Evolutionary conservation across 1,139 yeast genomes (phyloP).

Genomic region (Zygoascus meyerae): DNA sequence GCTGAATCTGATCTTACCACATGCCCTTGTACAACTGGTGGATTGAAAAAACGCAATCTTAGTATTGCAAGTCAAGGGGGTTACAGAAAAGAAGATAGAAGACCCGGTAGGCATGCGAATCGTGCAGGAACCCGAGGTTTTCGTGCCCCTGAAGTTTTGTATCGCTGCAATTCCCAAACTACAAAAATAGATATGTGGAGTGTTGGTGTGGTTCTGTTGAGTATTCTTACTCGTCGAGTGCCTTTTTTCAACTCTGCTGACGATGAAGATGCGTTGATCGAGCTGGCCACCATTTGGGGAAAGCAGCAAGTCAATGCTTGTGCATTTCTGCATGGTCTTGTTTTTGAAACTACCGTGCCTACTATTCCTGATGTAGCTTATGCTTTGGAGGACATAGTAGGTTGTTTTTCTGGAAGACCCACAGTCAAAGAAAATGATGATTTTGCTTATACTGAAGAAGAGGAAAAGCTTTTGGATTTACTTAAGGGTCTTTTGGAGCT

Average conservation of each 20-base stretch:
- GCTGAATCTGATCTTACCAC: constrained; percentile 24
- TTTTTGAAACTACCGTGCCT: constrained; percentile 62
- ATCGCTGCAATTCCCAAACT: constrained; percentile 81
- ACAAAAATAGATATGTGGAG: constrained; percentile 88
- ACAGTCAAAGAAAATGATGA: constrained; percentile 9
- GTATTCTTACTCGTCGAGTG: constrained; percentile 65
- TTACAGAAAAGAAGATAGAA: constrained; percentile 32
- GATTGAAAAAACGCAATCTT: constrained; percentile 17
- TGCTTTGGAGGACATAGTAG: constrained; percentile 35
- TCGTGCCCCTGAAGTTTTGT: constrained; percentile 88
- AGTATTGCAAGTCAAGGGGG: constrained; percentile 29
- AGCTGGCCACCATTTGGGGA: constrained; percentile 81
- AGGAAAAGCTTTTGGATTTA: constrained; percentile 44
- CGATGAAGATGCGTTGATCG: constrained; percentile 86
- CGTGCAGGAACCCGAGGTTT: constrained; percentile 98
- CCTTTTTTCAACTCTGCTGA: constrained; percentile 88
- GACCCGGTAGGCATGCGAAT: constrained; percentile 90
- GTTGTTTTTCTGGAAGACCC: constrained; percentile 32
- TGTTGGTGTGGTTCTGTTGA: constrained; percentile 78
- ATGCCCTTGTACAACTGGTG: constrained; percentile 22
- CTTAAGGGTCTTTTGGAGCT: constrained; percentile 50
- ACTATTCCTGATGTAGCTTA: constrained; percentile 36
- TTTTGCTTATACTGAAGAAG: constrained; percentile 24
- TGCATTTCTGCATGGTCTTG: constrained; percentile 84
- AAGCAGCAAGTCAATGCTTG: constrained; percentile 63